These are phyloP conservation scores for Leccinum subtestaceum DNA, from an alignment of 768 basidiomycete species.

Conservation along the genomic window DNA sequence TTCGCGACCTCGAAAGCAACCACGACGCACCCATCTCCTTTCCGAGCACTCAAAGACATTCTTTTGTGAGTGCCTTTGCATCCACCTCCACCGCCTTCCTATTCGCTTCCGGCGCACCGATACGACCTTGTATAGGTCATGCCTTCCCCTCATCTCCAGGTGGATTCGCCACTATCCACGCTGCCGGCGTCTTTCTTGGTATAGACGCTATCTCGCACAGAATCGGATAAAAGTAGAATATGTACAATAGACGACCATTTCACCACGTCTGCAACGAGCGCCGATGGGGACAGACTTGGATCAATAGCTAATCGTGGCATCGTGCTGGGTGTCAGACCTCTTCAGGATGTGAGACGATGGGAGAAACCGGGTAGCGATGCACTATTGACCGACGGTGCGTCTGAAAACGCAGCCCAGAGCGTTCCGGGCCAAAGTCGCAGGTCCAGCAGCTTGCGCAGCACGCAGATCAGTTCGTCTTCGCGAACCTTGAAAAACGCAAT, in stretches of 20 bases:
- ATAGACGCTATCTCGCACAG: slow-evolving; percentile 78
- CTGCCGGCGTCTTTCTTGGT: slow-evolving; percentile 61
- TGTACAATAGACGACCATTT: slow-evolving; percentile 73
- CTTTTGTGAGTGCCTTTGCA: slow-evolving; percentile 61
- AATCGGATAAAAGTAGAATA: slow-evolving; percentile 80
- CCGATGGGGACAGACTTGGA: slow-evolving; percentile 44
- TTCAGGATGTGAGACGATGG: neutral
- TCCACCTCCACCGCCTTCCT: slow-evolving; percentile 51
- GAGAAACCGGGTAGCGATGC: slow-evolving; percentile 45
- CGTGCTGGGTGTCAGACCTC: neutral
- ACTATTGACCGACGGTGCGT: slow-evolving; percentile 56
- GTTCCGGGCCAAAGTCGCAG: slow-evolving; percentile 74
- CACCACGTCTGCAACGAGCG: slow-evolving; percentile 66
- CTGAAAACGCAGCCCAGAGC: slow-evolving; percentile 72
- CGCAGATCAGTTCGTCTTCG: slow-evolving; percentile 89
- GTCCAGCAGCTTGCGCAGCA: slow-evolving; percentile 71
- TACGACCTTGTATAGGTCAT: slow-evolving; percentile 11
- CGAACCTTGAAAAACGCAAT: slow-evolving; percentile 50
- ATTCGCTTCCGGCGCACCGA: slow-evolving; percentile 20
- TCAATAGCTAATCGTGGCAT: slow-evolving; percentile 41
- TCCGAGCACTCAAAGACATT: slow-evolving; percentile 67
- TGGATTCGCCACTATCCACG: slow-evolving; percentile 48
- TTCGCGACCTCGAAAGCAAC: neutral
- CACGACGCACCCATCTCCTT: slow-evolving; percentile 49
- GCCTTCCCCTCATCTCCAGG: slow-evolving; percentile 11